Evolutionary conservation across 495 filamentous ascomycete genomes (phyloP).

Genomic region (Hyaloscypha hepaticicola): DNA sequence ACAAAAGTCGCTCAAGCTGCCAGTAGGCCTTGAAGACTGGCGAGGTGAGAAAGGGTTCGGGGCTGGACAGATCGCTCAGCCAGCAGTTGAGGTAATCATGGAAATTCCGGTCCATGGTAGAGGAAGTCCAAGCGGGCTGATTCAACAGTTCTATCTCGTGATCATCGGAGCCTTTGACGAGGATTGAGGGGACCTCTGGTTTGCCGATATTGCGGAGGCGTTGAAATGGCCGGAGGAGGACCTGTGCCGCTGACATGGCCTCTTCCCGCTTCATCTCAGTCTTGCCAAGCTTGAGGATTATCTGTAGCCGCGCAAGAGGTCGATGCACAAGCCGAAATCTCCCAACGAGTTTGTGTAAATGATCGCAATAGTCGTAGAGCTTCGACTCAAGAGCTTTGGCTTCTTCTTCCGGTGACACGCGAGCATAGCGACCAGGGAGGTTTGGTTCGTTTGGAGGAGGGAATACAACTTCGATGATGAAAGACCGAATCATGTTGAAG

Average conservation of each 20-base stretch:
- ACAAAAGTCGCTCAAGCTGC: conserved; percentile 17
- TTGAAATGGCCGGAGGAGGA: conserved; percentile 19
- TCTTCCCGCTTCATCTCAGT: conserved; percentile 7
- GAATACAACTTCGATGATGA: conserved; percentile 15
- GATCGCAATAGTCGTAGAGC: conserved; percentile 21
- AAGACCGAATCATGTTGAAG: conserved; percentile 22
- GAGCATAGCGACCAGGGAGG: background rate
- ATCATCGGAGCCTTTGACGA: background rate
- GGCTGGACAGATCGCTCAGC: conserved; percentile 12
- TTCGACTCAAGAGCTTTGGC: conserved; percentile 9
- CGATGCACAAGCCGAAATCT: conserved; percentile 8
- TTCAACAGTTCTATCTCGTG: conserved; percentile 12
- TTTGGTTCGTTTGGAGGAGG: background rate
- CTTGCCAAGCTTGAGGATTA: conserved; percentile 19
- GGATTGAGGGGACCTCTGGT: conserved; percentile 12
- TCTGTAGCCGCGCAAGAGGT: conserved; percentile 10
- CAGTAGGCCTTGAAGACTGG: conserved; percentile 20
- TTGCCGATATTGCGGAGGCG: conserved; percentile 15
- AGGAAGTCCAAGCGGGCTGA: conserved; percentile 6
- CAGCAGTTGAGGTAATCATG: conserved; percentile 6
- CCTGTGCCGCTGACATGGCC: conserved; percentile 2
- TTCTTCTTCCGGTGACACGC: background rate
- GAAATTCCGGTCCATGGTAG: conserved; percentile 10
- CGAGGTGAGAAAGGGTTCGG: background rate
- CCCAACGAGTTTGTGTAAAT: conserved; percentile 18